phyloP scores from a whole-genome alignment of 805 yeast species.

The Ogataea ganodermae region DNA sequence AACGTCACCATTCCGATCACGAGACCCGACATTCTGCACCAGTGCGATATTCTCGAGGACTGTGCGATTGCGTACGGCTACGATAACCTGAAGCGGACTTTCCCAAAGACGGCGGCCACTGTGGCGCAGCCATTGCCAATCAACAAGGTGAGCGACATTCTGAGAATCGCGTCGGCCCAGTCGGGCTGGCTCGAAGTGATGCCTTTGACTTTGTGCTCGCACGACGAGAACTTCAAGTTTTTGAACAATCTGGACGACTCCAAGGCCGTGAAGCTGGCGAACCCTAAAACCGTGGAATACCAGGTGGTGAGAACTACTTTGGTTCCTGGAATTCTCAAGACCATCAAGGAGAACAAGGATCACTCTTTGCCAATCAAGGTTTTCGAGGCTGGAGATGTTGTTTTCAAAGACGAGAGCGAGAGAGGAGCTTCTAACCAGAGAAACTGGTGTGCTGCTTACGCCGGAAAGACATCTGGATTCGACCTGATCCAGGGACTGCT shows the following conservation, averaged over 20 bases:
- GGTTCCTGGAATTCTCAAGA: constrained; percentile 92
- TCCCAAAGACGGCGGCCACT: constrained; percentile 74
- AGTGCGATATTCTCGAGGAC: constrained; percentile 98
- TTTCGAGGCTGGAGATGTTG: constrained; percentile 94
- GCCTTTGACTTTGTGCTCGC: constrained; percentile 94
- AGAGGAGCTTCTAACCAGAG: constrained; percentile 91
- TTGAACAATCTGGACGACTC: constrained; percentile 70
- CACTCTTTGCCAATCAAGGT: constrained; percentile 94
- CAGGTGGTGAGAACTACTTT: constrained; percentile 96
- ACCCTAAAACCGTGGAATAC: constrained; percentile 95
- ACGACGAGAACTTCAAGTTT: constrained; percentile 93
- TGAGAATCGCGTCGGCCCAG: constrained; percentile 88
- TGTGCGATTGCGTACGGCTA: constrained; percentile 96
- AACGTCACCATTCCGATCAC: constrained; percentile 85
- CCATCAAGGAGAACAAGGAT: constrained; percentile 93
- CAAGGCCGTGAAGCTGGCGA: constrained; percentile 86
- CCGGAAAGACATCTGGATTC: constrained; percentile 94
- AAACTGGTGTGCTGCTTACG: constrained; percentile 91
- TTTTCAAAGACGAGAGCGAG: constrained; percentile 79
- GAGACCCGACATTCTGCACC: constrained; percentile 93
- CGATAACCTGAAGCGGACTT: constrained; percentile 79
- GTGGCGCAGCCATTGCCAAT: constrained; percentile 88
- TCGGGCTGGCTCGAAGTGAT: constrained; percentile 95
- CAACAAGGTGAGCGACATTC: constrained; percentile 86
- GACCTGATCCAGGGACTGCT: constrained; percentile 92